Evolutionary conservation across 768 basidiomycete species (phyloP), one percentile per base, ranked within the genome.

Genomic region (Podaxis sp.): DNA sequence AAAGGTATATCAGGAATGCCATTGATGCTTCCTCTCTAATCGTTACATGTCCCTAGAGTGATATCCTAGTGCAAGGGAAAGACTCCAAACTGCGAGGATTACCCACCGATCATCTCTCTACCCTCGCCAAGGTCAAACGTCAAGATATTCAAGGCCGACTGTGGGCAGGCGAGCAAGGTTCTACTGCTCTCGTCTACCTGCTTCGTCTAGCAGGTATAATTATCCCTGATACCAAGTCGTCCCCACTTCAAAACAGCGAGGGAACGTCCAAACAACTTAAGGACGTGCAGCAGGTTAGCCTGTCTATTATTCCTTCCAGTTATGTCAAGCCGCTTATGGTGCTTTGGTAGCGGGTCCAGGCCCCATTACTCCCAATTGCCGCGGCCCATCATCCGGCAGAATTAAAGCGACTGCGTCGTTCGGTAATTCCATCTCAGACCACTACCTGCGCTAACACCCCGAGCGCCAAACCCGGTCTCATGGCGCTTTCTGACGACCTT

Each of bases 331-430:
- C 7, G 44, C 19, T 46, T 17, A 46, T 9, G n/a, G 9, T 19
- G 7, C 48, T 17, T 39, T 12, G 6, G n/a, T 49, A 33, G 40
- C 9, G 19, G 6, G 36, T 38, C 30, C 22, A 38, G 7, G 66
- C 68, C 33, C n/a, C 63, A 11, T 72, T 74, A 36, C 74, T 81
- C 11, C 82, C 80, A 2, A 71, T 81, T 26, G 79, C 81, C 28
- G 82, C 82, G 13, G 82, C 82, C 0, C 80, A 79, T 60, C 80
- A 83, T 61, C 82, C 80, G 0, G 61, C 69, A 0, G 65, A 75
- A 48, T 58, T 82, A 12, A 72, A 73, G 38, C 73, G 72, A 62
- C 64, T 80, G 12, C 69, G 73, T 2, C 72, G 69, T 53, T 66
- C 74, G 2, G 30, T 78, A 4, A 8, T 60, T 40, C 19, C 44